Evolutionary conservation across 768 basidiomycete species (phyloP).

Genomic region (Mrakia blollopis): DNA sequence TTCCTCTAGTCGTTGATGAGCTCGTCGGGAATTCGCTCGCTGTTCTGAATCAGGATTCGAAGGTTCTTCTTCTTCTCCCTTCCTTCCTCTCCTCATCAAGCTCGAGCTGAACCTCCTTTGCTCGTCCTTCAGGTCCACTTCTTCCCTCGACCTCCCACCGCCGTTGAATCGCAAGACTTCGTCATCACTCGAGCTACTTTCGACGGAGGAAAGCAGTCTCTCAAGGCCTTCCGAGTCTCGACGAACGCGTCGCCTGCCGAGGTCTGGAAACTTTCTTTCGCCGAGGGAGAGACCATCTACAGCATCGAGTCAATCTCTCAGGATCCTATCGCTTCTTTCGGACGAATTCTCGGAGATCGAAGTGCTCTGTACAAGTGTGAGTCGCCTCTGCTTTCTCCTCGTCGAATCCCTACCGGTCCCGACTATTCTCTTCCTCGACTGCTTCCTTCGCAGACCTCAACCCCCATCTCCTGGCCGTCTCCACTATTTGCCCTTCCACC

Average conservation of each 20-base stretch:
- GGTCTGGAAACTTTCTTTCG: constrained; percentile 59
- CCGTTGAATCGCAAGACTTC: background rate
- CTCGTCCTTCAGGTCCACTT: constrained; percentile 37
- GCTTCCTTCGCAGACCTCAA: constrained; percentile 65
- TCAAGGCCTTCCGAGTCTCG: constrained; percentile 15
- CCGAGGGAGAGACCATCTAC: constrained; percentile 57
- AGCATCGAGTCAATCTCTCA: constrained; percentile 49
- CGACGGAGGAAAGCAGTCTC: background rate
- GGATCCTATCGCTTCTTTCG: constrained; percentile 64
- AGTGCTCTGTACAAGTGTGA: constrained; percentile 79
- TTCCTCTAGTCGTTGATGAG: constrained; percentile 38
- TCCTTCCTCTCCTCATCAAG: background rate
- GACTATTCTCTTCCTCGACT: background rate
- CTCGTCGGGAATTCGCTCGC: constrained; percentile 37
- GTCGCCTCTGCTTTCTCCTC: background rate
- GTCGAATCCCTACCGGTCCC: background rate
- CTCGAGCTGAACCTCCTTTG: background rate
- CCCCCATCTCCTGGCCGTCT: constrained; percentile 64
- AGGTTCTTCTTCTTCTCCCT: constrained; percentile 32
- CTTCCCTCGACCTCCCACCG: constrained; percentile 37
- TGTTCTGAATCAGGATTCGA: constrained; percentile 35
- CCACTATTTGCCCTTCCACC: constrained; percentile 30
- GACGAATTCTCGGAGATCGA: constrained; percentile 79
- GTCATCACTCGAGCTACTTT: background rate
- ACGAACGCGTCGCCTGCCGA: background rate